Conservation (phyloP, 345 rosid species). For the Physaria fendleri region DNA sequence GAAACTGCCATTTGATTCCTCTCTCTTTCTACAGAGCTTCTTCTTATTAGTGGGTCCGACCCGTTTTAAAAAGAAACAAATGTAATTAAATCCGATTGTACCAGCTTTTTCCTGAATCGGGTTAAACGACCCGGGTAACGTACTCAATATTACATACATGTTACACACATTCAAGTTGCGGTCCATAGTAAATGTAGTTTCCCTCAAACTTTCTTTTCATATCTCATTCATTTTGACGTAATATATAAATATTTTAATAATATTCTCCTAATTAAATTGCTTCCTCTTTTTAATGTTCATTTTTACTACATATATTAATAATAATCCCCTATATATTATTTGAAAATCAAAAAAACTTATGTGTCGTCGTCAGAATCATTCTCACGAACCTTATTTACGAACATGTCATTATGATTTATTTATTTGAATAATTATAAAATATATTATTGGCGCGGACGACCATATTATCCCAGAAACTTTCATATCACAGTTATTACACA, state of each 20-base stretch:
- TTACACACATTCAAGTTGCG: background rate
- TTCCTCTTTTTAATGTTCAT: no score
- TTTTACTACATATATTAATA: no score
- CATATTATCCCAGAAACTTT: no score
- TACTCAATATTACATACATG: background rate
- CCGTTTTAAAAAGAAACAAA: background rate
- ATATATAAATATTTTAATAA: background rate
- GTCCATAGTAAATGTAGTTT: constrained; percentile 18
- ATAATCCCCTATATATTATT: no score
- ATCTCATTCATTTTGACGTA: constrained; percentile 10
- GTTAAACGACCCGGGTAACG: constrained; percentile 17
- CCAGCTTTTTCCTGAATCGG: constrained; percentile 18
- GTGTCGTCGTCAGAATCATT: no score
- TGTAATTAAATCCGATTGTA: constrained; percentile 8
- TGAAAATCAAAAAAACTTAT: no score
- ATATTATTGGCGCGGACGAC: no score
- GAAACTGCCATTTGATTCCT: constrained; percentile 15
- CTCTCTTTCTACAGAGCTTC: constrained; percentile 12
- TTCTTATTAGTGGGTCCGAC: constrained; percentile 22
- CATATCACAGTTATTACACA: no score
- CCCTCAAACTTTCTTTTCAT: constrained; percentile 11
- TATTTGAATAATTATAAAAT: no score
- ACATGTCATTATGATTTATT: no score
- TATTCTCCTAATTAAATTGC: no score
- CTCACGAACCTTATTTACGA: no score